These are phyloP conservation scores for Candida sonorensis DNA, from an alignment of 805 yeast species.

Conservation along the genomic window DNA sequence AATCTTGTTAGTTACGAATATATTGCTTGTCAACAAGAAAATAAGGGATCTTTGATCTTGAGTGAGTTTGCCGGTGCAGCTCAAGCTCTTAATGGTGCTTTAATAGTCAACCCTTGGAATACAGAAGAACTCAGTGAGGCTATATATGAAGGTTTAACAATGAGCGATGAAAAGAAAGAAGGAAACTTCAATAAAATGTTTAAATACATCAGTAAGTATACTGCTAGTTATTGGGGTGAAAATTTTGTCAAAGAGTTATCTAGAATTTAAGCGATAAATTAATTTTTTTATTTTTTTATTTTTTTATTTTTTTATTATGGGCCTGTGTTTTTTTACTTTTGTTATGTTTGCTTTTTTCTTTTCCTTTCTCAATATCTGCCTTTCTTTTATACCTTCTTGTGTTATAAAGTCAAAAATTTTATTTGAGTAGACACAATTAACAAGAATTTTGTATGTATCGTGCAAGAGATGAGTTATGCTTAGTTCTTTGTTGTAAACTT, in stretches of 20 bases:
- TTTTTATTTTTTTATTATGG: no score
- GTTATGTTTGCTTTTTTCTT: no score
- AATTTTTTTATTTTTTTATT: no score
- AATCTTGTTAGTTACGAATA: conserved; percentile 94
- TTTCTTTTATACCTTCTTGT: no score
- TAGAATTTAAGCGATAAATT: conserved; percentile 12
- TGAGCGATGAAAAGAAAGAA: conserved; percentile 72
- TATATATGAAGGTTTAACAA: conserved; percentile 76
- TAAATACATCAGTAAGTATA: conserved; percentile 84
- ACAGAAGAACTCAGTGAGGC: conserved; percentile 89
- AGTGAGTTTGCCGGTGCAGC: conserved; percentile 99
- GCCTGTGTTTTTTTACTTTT: no score
- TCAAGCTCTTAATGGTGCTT: conserved; percentile 89
- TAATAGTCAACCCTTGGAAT: conserved; percentile 97
- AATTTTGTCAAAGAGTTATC: conserved; percentile 81
- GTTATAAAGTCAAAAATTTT: no score
- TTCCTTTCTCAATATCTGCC: no score
- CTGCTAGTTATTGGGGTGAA: conserved; percentile 97
- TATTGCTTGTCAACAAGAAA: conserved; percentile 83
- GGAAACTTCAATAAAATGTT: conserved; percentile 80
- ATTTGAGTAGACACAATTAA: no score
- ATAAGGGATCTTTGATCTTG: conserved; percentile 78
- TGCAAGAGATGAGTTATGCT: no score
- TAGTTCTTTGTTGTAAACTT: no score
- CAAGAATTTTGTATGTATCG: no score